Evolutionary conservation across 495 filamentous ascomycete species (phyloP), one percentile per base, ranked within the genome.

Genomic region (Podospora fimiseda): DNA sequence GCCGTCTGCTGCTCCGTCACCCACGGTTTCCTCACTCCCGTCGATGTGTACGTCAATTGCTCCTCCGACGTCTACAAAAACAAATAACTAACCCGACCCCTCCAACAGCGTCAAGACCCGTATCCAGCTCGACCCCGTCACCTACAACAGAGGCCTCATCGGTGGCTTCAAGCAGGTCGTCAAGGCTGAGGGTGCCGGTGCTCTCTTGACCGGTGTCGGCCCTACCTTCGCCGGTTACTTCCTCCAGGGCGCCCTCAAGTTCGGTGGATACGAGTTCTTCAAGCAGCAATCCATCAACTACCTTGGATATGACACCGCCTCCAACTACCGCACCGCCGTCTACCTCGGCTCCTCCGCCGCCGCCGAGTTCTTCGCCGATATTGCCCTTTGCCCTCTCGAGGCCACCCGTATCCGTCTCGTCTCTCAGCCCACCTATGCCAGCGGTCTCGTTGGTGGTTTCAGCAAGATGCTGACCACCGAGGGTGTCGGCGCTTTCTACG

Each of bases 1-100:
- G 90, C 90, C 59, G 76, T 94, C 74, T 95, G 90, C 84, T 96
- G 90, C 72, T 88, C 88, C 64, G 77, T 96, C 74, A 96, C 90
- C 61, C 90, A 96, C 78, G 90, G 90, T 63, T 83, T 80, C 64
- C 80, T 95, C 68, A 96, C 90, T 51, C 90, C 90, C 61, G 87
- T 96, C 65, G 90, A 96, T 85, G 90, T 96, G 90, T 96, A 89
- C 77, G 90, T n/a, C n/a, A n/a, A n/a, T n/a, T n/a, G n/a, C n/a
- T n/a, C n/a, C n/a, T n/a, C n/a, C n/a, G n/a, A n/a, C n/a, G n/a
- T 85, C 51, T 49, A 43, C 23, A 46, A 2, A 3, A 23, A 46
- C 20, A 46, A n/a, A 21, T n/a, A 23, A 22, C 18, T 41, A 4
- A 7, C 13, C 39, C 16, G 8, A 5, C 11, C 39, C 39, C 39